phyloP scores from a whole-genome alignment of 371 early-diverging fungal genomes.

The Syncephalis fuscata region DNA sequence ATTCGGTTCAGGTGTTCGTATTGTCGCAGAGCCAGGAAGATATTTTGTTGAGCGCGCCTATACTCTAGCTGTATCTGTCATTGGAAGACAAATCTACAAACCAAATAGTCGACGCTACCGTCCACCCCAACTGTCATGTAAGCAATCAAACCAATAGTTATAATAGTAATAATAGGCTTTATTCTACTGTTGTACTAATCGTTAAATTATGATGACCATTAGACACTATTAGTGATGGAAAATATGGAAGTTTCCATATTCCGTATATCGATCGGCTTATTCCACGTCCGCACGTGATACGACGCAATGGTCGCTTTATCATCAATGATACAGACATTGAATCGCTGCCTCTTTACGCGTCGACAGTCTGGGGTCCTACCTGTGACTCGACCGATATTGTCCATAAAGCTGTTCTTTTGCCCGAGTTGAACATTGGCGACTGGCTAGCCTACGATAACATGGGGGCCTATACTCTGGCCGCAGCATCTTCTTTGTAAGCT shows the following conservation, averaged over 20 bases:
- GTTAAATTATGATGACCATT: too few species aligned
- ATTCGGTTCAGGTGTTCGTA: conserved; percentile 65
- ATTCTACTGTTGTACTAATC: too few species aligned
- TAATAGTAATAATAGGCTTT: too few species aligned
- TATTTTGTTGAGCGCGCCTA: conserved; percentile 90
- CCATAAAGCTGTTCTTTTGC: conserved; percentile 42
- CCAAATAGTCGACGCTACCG: conserved; percentile 20
- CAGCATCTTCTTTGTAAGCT: background rate
- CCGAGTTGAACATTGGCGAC: conserved; percentile 82
- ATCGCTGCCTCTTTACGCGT: conserved; percentile 21
- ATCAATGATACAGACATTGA: conserved; percentile 12
- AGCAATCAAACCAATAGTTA: too few species aligned
- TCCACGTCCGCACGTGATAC: conserved; percentile 49
- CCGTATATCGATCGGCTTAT: conserved; percentile 89
- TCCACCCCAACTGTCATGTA: too few species aligned
- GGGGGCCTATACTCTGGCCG: conserved; percentile 79
- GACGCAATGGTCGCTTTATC: conserved; percentile 22
- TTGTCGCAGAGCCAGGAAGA: conserved; percentile 96
- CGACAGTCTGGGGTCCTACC: conserved; percentile 87
- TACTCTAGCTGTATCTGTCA: conserved; percentile 78
- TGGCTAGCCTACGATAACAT: conserved; percentile 91
- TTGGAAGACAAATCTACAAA: conserved; percentile 63
- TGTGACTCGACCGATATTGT: conserved; percentile 97
- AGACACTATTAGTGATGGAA: background rate
- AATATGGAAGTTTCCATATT: conserved; percentile 93